Percentiles rank a stretch among this genome's conserved stretches.
phyloP scores from a whole-genome alignment of 176 grass and related monocot species.

The Typha latifolia region DNA sequence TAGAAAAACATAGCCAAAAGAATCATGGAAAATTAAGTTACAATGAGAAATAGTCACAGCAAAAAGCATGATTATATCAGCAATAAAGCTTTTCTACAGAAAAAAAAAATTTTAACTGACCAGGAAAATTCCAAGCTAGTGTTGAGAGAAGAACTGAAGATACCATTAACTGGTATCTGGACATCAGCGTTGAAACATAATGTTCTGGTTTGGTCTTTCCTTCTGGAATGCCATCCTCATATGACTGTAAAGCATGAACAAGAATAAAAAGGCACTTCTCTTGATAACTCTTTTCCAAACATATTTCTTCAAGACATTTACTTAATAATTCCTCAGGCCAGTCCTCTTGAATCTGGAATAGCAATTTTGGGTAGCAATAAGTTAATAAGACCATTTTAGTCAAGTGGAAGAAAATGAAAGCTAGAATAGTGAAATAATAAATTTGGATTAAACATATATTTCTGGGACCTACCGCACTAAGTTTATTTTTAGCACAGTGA shows the following conservation, averaged over 20 bases:
- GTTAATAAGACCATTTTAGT: neutral
- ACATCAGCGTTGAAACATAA: constrained; percentile 56
- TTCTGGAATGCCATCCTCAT: constrained; percentile 35
- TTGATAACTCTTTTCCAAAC: constrained; percentile 70
- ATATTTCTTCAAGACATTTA: constrained; percentile 75
- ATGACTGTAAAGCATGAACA: constrained; percentile 50
- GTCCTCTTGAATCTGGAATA: constrained; percentile 47
- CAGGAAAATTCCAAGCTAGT: constrained; percentile 77
- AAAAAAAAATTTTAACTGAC: constrained; percentile 24
- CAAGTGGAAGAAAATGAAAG: neutral
- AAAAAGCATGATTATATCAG: no score
- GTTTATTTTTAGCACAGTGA: neutral
- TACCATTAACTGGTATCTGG: constrained; percentile 85
- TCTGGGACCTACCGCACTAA: no score
- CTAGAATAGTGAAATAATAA: neutral
- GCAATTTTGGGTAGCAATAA: constrained; percentile 1
- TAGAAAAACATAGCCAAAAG: neutral
- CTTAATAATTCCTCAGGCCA: constrained; percentile 71
- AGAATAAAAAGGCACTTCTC: constrained; percentile 79
- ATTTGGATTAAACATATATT: neutral
- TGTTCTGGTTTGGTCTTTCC: constrained; percentile 28
- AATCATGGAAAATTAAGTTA: neutral
- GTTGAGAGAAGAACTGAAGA: constrained; percentile 92
- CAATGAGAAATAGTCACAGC: neutral
- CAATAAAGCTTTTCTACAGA: no score